These are phyloP conservation scores for Paramecium octaurelia DNA, from an alignment of 73 alveolate genomes.

Conservation along the genomic window DNA sequence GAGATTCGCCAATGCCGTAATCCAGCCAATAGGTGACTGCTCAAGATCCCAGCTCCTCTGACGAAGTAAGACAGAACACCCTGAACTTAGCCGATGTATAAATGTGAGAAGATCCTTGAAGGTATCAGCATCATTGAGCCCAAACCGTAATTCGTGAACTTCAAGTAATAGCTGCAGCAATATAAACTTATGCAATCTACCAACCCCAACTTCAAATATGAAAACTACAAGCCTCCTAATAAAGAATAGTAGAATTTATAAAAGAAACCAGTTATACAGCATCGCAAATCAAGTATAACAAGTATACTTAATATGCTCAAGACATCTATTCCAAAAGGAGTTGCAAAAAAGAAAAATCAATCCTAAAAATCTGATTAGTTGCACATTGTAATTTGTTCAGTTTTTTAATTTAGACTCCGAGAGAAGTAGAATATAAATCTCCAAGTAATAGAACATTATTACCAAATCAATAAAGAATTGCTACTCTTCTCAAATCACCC, in stretches of 20 bases:
- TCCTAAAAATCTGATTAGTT: neutral
- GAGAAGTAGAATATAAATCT: neutral
- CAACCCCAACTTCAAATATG: slow-evolving; percentile 1
- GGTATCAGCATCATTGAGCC: neutral
- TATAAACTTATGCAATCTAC: neutral
- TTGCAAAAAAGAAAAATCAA: neutral
- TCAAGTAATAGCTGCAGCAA: neutral
- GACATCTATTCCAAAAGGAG: neutral
- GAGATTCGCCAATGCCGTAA: slow-evolving; percentile 39
- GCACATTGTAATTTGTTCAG: neutral
- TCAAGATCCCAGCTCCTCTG: slow-evolving; percentile 11
- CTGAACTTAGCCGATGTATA: neutral
- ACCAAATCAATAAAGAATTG: slow-evolving; percentile 13
- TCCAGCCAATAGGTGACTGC: neutral
- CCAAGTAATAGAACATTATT: neutral
- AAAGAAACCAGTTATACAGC: neutral
- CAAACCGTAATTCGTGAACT: neutral
- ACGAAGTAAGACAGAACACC: neutral
- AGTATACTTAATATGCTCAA: slow-evolving; percentile 13
- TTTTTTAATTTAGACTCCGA: neutral
- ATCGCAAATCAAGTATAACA: slow-evolving; percentile 7
- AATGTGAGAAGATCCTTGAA: neutral
- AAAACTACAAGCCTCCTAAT: neutral
- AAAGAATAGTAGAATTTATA: neutral
- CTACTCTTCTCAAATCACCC: slow-evolving; percentile 6